Evolutionary conservation across 208 protist genomes (phyloP), one percentile per base, ranked within the genome.

Genomic region (Phytomonas francai): DNA sequence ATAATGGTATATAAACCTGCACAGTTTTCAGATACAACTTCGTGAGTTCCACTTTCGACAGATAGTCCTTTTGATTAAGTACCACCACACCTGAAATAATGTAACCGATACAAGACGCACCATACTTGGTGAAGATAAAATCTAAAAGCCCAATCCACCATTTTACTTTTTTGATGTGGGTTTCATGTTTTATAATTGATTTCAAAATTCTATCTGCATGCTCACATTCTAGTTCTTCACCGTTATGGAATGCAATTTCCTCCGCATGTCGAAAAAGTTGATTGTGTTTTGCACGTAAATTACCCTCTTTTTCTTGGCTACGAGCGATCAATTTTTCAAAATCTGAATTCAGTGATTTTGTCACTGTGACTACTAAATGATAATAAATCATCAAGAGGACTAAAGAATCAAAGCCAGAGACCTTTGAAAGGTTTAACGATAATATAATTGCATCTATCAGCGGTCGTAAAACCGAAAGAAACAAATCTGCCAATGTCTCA

Each of bases 181-280:
- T 65, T 71, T 93, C 85, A 59, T 93, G 75, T 30, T 77, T 71
- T 12, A 85, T 67, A 65, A 94, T 83, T 22, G 78, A 87, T 32
- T 74, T 51, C 30, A 96, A 64, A 45, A 90, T 64, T n/a, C 75
- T 74, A 22, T 93, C 84, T 27, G 83, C 80, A 62, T 93, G 86
- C 67, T 83, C 73, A 3, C 81, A 67, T 73, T 97, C 93, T n/a
- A 88, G 61, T 28, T 85, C 79, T 56, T 88, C 91, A 36, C 93
- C 93, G 39, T 86, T 81, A 63, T 95, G 96, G 66, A 97, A 97
- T 12, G 93, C 89, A 49, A 97, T 83, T 77, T 94, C 87, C 77
- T 97, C 90, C 0, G 91, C 89, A 69, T 97, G 91, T 36, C 79
- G 77, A 34, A 90, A 72, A 12, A 97, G 68, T 65, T 93, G 85